phyloP scores from a whole-genome alignment of 495 filamentous ascomycete species.

The Neurospora intermedia region DNA sequence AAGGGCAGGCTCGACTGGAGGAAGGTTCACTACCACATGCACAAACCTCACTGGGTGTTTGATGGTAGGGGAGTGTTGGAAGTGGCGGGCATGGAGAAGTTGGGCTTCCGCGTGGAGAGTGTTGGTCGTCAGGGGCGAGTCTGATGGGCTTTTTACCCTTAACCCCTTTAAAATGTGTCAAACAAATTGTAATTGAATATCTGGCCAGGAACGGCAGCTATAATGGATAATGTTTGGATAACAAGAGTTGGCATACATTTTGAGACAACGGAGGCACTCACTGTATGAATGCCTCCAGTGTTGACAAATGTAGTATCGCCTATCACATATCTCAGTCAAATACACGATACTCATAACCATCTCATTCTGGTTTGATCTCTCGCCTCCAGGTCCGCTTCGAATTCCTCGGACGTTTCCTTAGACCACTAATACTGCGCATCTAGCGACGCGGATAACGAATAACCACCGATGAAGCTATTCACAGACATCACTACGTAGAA shows the following conservation, averaged over 20 bases:
- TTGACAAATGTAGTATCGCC: neutral
- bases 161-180: neutral
- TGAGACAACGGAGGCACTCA: neutral
- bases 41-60: constrained; percentile 55
- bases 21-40: constrained; percentile 43
- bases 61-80: constrained; percentile 58
- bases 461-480: neutral
- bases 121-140: constrained; percentile 29
- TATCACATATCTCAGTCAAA: neutral
- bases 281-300: neutral
- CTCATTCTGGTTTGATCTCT: neutral
- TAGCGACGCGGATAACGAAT: neutral
- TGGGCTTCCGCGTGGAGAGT: constrained; percentile 47
- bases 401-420: neutral
- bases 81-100: constrained; percentile 37
- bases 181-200: neutral
- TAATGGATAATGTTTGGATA: neutral
- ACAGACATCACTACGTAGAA: neutral
- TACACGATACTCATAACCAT: neutral
- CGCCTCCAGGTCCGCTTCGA: neutral
- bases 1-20: constrained; percentile 40
- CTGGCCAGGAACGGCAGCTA: neutral
- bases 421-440: neutral
- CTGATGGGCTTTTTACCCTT: neutral
- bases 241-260: neutral